Conservation (phyloP, 2,329 filamentous ascomycete genomes). For the Fusarium torulosum region DNA sequence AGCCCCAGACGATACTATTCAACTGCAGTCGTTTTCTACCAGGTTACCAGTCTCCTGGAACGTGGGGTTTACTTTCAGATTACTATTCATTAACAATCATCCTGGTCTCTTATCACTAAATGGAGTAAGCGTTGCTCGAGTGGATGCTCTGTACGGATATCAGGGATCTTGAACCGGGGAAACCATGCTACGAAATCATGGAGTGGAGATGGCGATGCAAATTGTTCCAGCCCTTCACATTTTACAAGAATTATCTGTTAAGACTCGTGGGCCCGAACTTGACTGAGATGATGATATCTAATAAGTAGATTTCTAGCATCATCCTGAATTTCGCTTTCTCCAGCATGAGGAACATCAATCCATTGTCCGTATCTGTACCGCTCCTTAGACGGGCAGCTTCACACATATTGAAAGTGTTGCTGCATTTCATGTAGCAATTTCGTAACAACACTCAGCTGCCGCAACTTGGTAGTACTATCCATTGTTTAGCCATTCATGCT, state of each 20-base stretch:
- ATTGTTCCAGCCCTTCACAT: neutral
- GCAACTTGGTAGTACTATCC: constrained; percentile 11
- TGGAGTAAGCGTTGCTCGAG: constrained; percentile 13
- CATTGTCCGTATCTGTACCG: neutral
- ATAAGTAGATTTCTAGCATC: neutral
- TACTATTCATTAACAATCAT: constrained; percentile 1
- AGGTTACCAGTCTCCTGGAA: constrained; percentile 23
- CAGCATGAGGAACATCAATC: neutral
- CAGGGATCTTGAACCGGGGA: constrained; percentile 32
- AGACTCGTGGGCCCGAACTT: neutral
- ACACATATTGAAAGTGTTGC: neutral
- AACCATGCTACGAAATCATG: constrained; percentile 34
- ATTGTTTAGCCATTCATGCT: constrained; percentile 26
- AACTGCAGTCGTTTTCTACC: neutral
- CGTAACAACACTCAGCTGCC: no score
- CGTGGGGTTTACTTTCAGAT: constrained; percentile 24
- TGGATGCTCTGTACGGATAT: constrained; percentile 22
- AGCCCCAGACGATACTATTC: constrained; percentile 7
- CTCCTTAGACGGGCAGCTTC: neutral
- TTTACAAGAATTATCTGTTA: neutral
- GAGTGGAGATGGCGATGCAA: constrained; percentile 24
- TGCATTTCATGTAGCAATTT: neutral
- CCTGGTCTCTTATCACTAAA: constrained; percentile 12
- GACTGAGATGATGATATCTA: no score
- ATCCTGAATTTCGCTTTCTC: neutral